Percentiles rank a stretch among this genome's conserved stretches.
These are phyloP conservation scores for Eucalyptus pumila DNA, from an alignment of 345 rosid genomes.

Conservation along the genomic window DNA sequence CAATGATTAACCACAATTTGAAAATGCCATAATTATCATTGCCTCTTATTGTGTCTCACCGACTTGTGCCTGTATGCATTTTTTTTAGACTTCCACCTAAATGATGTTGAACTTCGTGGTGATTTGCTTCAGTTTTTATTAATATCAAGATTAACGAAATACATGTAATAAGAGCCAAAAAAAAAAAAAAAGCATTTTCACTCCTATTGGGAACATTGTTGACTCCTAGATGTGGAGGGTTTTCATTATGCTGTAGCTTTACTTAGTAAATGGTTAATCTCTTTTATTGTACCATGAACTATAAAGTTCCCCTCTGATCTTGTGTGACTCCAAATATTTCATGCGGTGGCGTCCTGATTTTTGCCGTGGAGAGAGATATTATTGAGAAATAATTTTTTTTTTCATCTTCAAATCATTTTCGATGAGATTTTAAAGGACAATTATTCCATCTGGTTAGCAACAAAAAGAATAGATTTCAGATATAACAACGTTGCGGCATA, in stretches of 20 bases:
- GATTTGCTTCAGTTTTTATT: neutral
- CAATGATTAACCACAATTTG: neutral
- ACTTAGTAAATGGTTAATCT: neutral
- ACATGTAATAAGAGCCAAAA: neutral
- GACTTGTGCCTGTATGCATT: rapidly evolving
- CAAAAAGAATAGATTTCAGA: too few species aligned
- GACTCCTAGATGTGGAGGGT: neutral
- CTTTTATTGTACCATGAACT: neutral
- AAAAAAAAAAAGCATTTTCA: too few species aligned
- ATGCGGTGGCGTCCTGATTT: neutral
- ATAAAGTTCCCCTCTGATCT: neutral
- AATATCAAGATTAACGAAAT: too few species aligned
- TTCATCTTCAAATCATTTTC: neutral
- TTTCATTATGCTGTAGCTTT: neutral
- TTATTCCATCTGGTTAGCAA: neutral
- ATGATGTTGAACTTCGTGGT: neutral
- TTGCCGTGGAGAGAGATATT: neutral
- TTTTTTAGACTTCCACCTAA: too few species aligned
- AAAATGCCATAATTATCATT: neutral
- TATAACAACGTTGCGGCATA: too few species aligned
- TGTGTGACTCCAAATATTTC: neutral
- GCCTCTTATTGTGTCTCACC: neutral
- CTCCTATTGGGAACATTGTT: neutral
- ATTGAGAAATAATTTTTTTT: neutral
- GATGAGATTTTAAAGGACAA: neutral